A percentile compares a stretch with the other conserved stretches of the same genome.
Evolutionary conservation across 2,329 filamentous ascomycete species (phyloP).

Genomic region (Xylaria arbuscula): DNA sequence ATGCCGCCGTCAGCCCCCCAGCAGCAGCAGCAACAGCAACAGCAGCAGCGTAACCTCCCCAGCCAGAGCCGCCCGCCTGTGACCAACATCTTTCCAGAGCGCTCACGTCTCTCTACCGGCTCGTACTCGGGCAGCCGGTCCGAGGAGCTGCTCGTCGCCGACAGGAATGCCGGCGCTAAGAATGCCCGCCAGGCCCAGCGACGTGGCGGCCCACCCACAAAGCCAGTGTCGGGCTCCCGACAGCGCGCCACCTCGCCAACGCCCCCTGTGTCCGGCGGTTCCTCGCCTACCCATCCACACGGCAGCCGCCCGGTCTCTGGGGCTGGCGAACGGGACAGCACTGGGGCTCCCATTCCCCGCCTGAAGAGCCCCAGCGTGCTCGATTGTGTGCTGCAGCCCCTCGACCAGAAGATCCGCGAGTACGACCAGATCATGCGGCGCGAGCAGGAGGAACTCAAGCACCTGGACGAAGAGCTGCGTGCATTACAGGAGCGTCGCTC

Average conservation of each 20-base stretch:
- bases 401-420: conserved; percentile 58
- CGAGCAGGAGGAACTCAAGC: conserved; percentile 56
- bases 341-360: conserved; percentile 52
- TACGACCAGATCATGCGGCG: conserved; percentile 57
- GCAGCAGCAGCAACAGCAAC: conserved; percentile 39
- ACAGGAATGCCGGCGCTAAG: conserved; percentile 41
- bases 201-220: conserved; percentile 37
- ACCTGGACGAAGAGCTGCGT: conserved; percentile 58
- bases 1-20: conserved; percentile 31
- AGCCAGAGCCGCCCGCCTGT: conserved; percentile 47
- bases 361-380: conserved; percentile 58
- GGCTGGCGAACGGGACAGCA: conserved; percentile 26
- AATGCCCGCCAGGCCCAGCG: conserved; percentile 46
- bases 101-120: conserved; percentile 43
- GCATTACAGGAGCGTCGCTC: conserved; percentile 55
- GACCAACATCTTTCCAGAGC: conserved; percentile 45
- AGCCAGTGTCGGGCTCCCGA: conserved; percentile 37
- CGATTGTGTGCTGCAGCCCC: conserved; percentile 58
- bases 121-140: conserved; percentile 49
- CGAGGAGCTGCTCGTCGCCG: conserved; percentile 49
- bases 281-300: conserved; percentile 39
- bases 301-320: conserved; percentile 31
- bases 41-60: conserved; percentile 37
- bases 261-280: conserved; percentile 39
- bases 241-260: conserved; percentile 45